phyloP scores from a whole-genome alignment of 352 stramenopile species.

The Pythium inflatum region DNA sequence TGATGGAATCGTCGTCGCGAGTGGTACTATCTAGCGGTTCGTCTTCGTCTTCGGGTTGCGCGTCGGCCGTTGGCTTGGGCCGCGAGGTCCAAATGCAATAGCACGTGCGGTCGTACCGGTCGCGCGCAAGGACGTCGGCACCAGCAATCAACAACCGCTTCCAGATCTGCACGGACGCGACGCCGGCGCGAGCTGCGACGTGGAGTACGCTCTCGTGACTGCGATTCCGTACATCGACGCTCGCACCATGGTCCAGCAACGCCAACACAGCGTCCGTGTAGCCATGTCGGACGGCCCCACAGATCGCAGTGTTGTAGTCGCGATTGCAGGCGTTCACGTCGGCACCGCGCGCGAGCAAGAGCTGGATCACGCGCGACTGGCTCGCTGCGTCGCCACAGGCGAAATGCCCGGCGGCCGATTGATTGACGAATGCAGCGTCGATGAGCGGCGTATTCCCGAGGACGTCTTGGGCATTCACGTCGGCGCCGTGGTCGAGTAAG shows the following conservation, averaged over 20 bases:
- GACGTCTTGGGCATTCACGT: conserved; percentile 36
- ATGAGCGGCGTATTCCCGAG: conserved; percentile 45
- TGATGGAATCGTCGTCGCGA: not conserved
- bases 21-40: not conserved
- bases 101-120: conserved; percentile 37
- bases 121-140: conserved; percentile 34
- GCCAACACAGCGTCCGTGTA: conserved; percentile 23
- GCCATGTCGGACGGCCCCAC: conserved; percentile 33
- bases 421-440: conserved; percentile 41
- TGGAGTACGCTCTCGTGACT: conserved; percentile 34
- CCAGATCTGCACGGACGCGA: conserved; percentile 36
- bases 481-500: conserved; percentile 35
- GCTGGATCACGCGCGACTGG: conserved; percentile 35
- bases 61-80: conserved; percentile 12
- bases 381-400: conserved; percentile 38
- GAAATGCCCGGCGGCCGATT: conserved; percentile 37
- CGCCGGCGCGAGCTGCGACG: conserved; percentile 36
- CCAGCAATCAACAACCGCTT: conserved; percentile 32
- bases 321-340: conserved; percentile 21
- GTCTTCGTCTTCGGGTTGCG: not conserved
- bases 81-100: conserved; percentile 30
- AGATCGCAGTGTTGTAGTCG: conserved; percentile 31
- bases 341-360: conserved; percentile 35
- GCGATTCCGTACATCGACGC: conserved; percentile 1
- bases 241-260: not conserved